Evolutionary conservation across 768 basidiomycete genomes (phyloP), one percentile per base, ranked within the genome.

Genomic region (Leccinum boreale): DNA sequence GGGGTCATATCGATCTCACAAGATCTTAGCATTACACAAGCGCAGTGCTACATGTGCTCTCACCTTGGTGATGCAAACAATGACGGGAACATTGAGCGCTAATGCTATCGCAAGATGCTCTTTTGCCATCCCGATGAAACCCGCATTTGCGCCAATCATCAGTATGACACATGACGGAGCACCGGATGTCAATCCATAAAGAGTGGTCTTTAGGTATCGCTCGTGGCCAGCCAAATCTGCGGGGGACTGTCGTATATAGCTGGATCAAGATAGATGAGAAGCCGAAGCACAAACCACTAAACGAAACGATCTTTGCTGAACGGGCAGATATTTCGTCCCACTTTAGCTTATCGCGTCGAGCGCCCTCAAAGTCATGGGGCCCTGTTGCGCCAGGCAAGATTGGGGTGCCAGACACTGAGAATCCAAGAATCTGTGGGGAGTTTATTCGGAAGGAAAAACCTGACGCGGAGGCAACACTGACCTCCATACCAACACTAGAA

Each of bases 401-500:
- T 9, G 94, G 87, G 42, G 78, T 74, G 12, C 94, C 93, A 23
- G 81, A 79, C 3, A 85, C 83, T 17, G 83, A 85, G 65, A 96
- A 98, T 1, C 95, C 95, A 11, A 98, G 77, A 55, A 97, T 96
- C 92, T 94, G 48, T 61, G 14, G 14, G 58, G 7, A 45, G 21
- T 14, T 3, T 6, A 12, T 56, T 47, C 53, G 48, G 26, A 45
- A 31, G 24, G 7, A 45, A 0, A 9, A 28, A 26, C 29, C n/a
- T n/a, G 36, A 44, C 46, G n/a, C 21, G 3, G n/a, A 26, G 31
- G 6, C 12, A 23, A 54, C n/a, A 58, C 79, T 57, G 60, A 94
- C 93, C 81, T 99, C 97, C 88, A 97, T 95, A 21, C 97, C 97
- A 45, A 98, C 92, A 59, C 90, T 93, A 23, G 91, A 94, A 0